These are phyloP conservation scores for Ophiocordyceps unilateralis DNA, from an alignment of 2,329 filamentous ascomycete genomes.

Conservation along the genomic window DNA sequence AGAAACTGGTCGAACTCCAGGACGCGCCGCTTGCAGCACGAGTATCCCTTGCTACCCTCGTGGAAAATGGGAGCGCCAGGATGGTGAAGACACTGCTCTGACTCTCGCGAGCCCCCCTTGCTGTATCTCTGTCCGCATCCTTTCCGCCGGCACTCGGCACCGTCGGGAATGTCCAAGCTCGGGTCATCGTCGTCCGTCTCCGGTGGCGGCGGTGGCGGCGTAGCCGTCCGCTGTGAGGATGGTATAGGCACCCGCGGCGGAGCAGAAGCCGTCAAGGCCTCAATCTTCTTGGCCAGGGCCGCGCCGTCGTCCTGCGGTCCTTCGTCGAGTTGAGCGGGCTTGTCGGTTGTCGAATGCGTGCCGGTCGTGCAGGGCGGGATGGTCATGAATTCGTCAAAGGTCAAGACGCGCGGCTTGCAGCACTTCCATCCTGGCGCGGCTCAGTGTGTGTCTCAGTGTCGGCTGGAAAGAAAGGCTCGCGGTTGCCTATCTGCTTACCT, in stretches of 20 bases:
- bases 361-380: conserved; percentile 89
- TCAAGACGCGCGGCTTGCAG: conserved; percentile 91
- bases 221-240: conserved; percentile 27
- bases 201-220: conserved; percentile 42
- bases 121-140: conserved; percentile 54
- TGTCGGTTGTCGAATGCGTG: conserved; percentile 77
- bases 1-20: conserved; percentile 97
- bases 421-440: conserved; percentile 73
- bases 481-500: conserved; percentile 35
- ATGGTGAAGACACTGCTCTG: conserved; percentile 73
- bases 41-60: conserved; percentile 95
- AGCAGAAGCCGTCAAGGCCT: conserved; percentile 28
- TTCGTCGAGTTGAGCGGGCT: conserved; percentile 43
- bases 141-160: conserved; percentile 59
- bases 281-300: conserved; percentile 25
- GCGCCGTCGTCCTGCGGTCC: conserved; percentile 27
- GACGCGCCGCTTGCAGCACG: conserved; percentile 87
- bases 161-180: conserved; percentile 51
- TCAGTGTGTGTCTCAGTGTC: not conserved
- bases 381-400: conserved; percentile 91
- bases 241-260: conserved; percentile 22
- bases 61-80: conserved; percentile 88
- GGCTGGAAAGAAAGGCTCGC: not conserved
- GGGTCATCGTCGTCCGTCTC: conserved; percentile 84
- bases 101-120: conserved; percentile 40